Evolutionary conservation across 345 rosid genomes (phyloP), one percentile per base, ranked within the genome.

Genomic region (Populus nigra): DNA sequence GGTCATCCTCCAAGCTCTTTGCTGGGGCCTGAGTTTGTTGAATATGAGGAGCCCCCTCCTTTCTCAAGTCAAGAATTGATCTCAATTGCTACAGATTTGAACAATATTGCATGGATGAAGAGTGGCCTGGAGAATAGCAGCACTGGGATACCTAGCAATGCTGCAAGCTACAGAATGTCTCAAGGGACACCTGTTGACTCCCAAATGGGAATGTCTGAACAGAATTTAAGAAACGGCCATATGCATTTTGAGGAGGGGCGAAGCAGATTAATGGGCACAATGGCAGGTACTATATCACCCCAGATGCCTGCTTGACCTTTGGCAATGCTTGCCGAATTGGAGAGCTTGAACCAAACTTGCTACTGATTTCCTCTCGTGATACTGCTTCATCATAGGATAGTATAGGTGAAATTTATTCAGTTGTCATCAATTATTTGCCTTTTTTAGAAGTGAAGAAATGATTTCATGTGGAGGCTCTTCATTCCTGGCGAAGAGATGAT

Each of bases 21-120:
- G 69, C 74, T 91, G 85, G 99, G 99, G 53, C 93, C 93, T 2
- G 98, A 91, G 80, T 95, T 95, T 75, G 81, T 91, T 41, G 99
- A 93, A 72, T 91, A 88, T 69, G 91, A 90, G 66, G 99, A 93
- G 80, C 83, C 75, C 35, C 89, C 88, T 53, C 63, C 82, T 41
- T 84, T 89, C 80, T 86, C 89, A 20, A 87, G 88, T 82, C 90
- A 88, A 67, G 96, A 93, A 77, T 76, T 95, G 66, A 86, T 93
- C 78, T 89, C 94, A 73, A 78, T 92, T 74, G 97, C 97, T 25
- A 90, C 97, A 0, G 97, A 95, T 79, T 79, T 95, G 85, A 93
- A 91, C 89, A 92, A 87, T 78, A 91, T 93, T 67, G 92, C 98
- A 9, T 91, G 99, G 96, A 92, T 92, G 59, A 90, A 77, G 79